Conservation (phyloP, 2,329 filamentous ascomycete species). For the Scedosporium aurantiacum region DNA sequence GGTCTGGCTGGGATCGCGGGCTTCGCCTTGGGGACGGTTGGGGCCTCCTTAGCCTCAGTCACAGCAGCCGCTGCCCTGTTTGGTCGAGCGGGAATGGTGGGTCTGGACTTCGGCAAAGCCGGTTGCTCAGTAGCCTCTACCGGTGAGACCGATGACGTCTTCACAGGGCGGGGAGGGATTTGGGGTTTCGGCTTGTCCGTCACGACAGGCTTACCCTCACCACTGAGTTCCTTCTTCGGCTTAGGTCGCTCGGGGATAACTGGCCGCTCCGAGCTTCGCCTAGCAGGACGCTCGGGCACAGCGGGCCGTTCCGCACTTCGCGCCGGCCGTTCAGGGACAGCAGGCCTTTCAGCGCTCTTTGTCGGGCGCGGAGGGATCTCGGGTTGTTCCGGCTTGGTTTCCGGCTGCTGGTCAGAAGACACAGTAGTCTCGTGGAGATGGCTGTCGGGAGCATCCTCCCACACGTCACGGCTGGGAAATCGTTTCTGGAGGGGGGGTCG, state of each 20-base stretch:
- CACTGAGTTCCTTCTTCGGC: constrained; percentile 24
- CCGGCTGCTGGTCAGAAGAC: constrained; percentile 19
- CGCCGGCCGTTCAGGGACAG: not conserved
- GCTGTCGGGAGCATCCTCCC: constrained; percentile 88
- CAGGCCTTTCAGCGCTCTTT: not conserved
- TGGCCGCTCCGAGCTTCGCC: constrained; percentile 16
- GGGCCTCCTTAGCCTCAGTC: constrained; percentile 14
- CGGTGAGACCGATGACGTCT: constrained; percentile 23
- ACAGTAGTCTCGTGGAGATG: constrained; percentile 70
- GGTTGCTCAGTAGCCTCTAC: constrained; percentile 1
- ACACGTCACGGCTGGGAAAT: constrained; percentile 86
- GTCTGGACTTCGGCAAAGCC: constrained; percentile 11
- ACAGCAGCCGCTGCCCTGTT: constrained; percentile 21
- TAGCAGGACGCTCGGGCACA: constrained; percentile 14
- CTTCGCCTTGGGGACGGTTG: constrained; percentile 51
- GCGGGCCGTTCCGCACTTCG: not conserved
- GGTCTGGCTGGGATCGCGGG: constrained; percentile 59
- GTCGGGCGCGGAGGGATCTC: not conserved
- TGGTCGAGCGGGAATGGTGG: constrained; percentile 13
- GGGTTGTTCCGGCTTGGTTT: constrained; percentile 15
- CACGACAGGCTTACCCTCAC: constrained; percentile 30
- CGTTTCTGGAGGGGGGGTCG: constrained; percentile 52
- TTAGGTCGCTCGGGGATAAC: constrained; percentile 42
- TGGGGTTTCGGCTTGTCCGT: constrained; percentile 47
- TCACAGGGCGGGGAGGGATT: constrained; percentile 52